phyloP scores from a whole-genome alignment of 169 alveolate species.

The Plasmodium chabaudi region DNA sequence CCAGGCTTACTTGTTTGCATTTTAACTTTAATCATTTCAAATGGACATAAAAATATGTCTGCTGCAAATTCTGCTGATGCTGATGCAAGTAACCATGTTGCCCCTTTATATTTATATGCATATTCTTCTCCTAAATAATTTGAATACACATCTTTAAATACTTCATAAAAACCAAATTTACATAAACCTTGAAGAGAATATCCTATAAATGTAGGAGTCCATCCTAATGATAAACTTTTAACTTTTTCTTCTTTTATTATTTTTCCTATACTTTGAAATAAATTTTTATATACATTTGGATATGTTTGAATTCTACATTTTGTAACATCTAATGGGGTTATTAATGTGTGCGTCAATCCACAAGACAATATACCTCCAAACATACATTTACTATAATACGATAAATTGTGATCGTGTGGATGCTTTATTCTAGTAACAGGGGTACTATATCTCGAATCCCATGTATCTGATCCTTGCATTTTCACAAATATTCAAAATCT shows the following conservation, averaged over 20 bases:
- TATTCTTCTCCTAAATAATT: slow-evolving; percentile 89
- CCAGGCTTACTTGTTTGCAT: slow-evolving; percentile 91
- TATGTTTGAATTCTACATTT: slow-evolving; percentile 97
- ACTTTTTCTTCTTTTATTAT: slow-evolving; percentile 92
- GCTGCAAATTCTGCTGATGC: slow-evolving; percentile 99
- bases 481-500: slow-evolving; percentile 4
- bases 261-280: slow-evolving; percentile 83
- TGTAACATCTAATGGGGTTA: slow-evolving; percentile 96
- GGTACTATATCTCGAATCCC: slow-evolving; percentile 81
- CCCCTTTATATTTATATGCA: slow-evolving; percentile 91
- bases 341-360: slow-evolving; percentile 97
- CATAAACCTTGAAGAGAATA: slow-evolving; percentile 98
- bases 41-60: slow-evolving; percentile 97
- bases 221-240: slow-evolving; percentile 94
- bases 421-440: slow-evolving; percentile 82
- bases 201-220: slow-evolving; percentile 98
- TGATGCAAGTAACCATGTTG: slow-evolving; percentile 96
- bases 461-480: slow-evolving; percentile 38
- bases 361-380: slow-evolving; percentile 97
- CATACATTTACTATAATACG: slow-evolving; percentile 95
- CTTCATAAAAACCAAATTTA: slow-evolving; percentile 98
- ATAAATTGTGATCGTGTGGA: slow-evolving; percentile 80
- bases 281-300: slow-evolving; percentile 90
- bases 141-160: slow-evolving; percentile 96
- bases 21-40: slow-evolving; percentile 97